Conservation (phyloP, 1,284 basidiomycete genomes). For the Salmacisia buchloeana region DNA sequence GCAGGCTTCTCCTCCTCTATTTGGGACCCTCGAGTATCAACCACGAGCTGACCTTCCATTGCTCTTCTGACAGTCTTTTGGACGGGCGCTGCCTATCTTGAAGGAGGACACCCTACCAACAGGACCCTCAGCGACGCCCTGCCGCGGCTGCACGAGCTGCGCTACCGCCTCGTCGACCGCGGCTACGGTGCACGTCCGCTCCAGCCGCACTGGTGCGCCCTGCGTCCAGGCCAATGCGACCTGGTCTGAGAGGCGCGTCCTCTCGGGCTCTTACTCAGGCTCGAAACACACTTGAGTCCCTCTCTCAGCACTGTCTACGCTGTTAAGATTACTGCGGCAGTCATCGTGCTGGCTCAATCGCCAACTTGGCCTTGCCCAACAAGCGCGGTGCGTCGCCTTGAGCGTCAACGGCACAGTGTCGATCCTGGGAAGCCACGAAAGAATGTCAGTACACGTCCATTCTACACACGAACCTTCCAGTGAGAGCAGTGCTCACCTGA, state of each 20-base stretch:
- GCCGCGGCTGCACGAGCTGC: slow-evolving; percentile 68
- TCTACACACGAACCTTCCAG: background rate
- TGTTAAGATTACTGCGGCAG: background rate
- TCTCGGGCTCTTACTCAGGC: background rate
- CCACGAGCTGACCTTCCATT: background rate
- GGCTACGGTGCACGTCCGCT: slow-evolving; percentile 66
- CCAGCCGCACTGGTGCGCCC: slow-evolving; percentile 75
- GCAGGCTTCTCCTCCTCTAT: background rate
- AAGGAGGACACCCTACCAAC: slow-evolving; percentile 45
- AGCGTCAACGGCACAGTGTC: slow-evolving; percentile 5
- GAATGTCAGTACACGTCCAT: background rate
- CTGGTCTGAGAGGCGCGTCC: background rate
- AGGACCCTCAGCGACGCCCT: slow-evolving; percentile 62
- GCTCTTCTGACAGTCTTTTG: slow-evolving; percentile 60
- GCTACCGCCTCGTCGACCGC: slow-evolving; percentile 61
- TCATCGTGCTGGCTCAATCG: background rate
- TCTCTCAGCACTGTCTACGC: background rate
- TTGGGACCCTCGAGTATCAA: background rate
- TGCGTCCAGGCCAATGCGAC: slow-evolving; percentile 60
- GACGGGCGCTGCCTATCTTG: slow-evolving; percentile 58
- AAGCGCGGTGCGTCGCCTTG: slow-evolving; percentile 5
- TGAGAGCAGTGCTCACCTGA: background rate
- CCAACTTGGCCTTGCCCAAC: slow-evolving; percentile 4
- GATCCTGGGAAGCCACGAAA: background rate
- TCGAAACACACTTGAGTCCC: background rate